phyloP scores from a whole-genome alignment of 306 rosid species.

The Myrica gale region DNA sequence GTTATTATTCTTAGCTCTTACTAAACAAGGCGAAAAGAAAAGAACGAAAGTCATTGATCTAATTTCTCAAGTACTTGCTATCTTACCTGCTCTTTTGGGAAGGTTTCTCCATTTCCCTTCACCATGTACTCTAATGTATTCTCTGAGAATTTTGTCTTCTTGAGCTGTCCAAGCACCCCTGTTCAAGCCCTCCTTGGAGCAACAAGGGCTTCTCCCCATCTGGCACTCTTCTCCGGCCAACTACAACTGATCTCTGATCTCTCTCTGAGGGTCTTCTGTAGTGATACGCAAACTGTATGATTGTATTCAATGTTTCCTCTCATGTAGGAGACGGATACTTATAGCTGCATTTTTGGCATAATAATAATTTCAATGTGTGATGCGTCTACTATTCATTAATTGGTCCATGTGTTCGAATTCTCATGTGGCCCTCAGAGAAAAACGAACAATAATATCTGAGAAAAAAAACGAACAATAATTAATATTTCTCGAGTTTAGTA shows the following conservation, averaged over 20 bases:
- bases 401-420: no score
- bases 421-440: no score
- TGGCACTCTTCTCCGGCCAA: neutral
- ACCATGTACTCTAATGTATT: conserved; percentile 1
- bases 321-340: neutral
- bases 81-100: neutral
- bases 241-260: neutral
- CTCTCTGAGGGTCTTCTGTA: neutral
- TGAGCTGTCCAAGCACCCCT: conserved; percentile 5
- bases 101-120: conserved; percentile 14
- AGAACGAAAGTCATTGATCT: neutral
- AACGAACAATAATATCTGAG: no score
- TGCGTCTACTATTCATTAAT: no score
- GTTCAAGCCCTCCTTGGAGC: conserved; percentile 8
- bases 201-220: conserved; percentile 12
- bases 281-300: no score
- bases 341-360: neutral
- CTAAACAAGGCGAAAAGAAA: neutral
- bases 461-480: no score
- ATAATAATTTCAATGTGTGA: no score
- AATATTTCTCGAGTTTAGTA: no score
- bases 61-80: neutral
- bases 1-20: neutral
- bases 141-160: conserved; percentile 4
- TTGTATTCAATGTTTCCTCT: neutral